These are phyloP conservation scores for Schizothecium vesticola DNA, from an alignment of 495 filamentous ascomycete genomes.

Conservation along the genomic window DNA sequence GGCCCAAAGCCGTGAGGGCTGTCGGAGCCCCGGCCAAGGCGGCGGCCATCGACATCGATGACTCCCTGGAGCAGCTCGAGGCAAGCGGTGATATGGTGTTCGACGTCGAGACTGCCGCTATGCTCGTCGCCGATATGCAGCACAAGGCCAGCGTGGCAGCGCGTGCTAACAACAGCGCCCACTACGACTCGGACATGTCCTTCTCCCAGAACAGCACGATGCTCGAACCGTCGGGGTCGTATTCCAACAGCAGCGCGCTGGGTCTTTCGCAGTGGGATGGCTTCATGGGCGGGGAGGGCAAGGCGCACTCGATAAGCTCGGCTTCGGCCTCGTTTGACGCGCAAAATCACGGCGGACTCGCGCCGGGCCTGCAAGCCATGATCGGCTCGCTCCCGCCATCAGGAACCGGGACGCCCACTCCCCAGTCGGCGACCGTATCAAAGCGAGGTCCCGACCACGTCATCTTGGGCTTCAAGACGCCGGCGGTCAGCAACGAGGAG, in stretches of 20 bases:
- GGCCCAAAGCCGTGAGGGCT: conserved; percentile 59
- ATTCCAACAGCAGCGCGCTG: conserved; percentile 65
- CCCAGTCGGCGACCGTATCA: conserved; percentile 57
- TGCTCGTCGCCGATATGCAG: conserved; percentile 98
- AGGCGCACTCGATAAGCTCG: conserved; percentile 62
- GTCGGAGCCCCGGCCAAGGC: conserved; percentile 70
- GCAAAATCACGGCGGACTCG: conserved; percentile 56
- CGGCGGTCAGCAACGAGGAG: conserved; percentile 66
- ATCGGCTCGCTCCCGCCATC: conserved; percentile 64
- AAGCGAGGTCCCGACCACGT: conserved; percentile 55
- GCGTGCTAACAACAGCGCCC: conserved; percentile 42
- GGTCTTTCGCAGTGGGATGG: conserved; percentile 85
- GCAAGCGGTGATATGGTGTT: conserved; percentile 91
- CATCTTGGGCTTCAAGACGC: conserved; percentile 56
- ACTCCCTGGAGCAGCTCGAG: conserved; percentile 90
- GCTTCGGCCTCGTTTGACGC: conserved; percentile 63
- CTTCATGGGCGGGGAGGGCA: conserved; percentile 62
- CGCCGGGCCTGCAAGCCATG: conserved; percentile 60
- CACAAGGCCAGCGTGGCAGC: conserved; percentile 89
- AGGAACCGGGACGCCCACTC: conserved; percentile 70
- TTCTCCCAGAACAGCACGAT: conserved; percentile 66
- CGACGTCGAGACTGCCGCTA: conserved; percentile 95
- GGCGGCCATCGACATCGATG: conserved; percentile 75
- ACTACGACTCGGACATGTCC: conserved; percentile 65
- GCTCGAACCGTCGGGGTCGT: conserved; percentile 66